Conservation (phyloP, 2,329 filamentous ascomycete species). For the Westerdykella aurantiaca region DNA sequence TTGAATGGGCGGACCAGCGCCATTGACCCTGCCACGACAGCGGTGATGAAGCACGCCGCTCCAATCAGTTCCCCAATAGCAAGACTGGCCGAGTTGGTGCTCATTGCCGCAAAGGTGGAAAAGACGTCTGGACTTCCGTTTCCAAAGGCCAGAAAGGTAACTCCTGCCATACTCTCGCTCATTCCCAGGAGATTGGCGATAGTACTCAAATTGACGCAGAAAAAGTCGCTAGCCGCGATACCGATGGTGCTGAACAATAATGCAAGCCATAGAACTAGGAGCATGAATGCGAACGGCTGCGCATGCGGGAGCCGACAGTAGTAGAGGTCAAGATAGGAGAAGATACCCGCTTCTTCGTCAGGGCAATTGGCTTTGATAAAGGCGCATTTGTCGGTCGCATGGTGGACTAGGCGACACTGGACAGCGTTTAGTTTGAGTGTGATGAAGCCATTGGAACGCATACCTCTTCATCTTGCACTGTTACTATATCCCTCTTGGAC, state of each 20-base stretch:
- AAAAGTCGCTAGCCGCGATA: slow-evolving; percentile 96
- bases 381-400: slow-evolving; percentile 71
- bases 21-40: slow-evolving; percentile 96
- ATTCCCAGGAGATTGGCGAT: slow-evolving; percentile 84
- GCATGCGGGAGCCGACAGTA: slow-evolving; percentile 70
- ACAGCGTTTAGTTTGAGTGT: slow-evolving; percentile 3
- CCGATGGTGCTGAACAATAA: slow-evolving; percentile 94
- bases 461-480: slow-evolving; percentile 34
- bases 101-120: slow-evolving; percentile 97
- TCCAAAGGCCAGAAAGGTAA: slow-evolving; percentile 93
- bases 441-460: neutral
- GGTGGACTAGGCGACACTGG: slow-evolving; percentile 74
- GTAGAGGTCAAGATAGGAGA: slow-evolving; percentile 85
- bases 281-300: slow-evolving; percentile 69
- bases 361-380: slow-evolving; percentile 77
- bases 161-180: slow-evolving; percentile 92
- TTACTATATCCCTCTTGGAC: slow-evolving; percentile 15
- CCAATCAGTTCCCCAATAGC: slow-evolving; percentile 93
- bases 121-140: slow-evolving; percentile 98
- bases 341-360: slow-evolving; percentile 82
- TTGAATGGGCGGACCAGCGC: slow-evolving; percentile 91
- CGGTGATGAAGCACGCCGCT: slow-evolving; percentile 91
- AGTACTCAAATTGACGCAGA: slow-evolving; percentile 93
- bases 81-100: slow-evolving; percentile 92
- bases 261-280: slow-evolving; percentile 77